phyloP scores from a whole-genome alignment of 2,329 filamentous ascomycete genomes.

The Cylindrodendrum hubeiense region DNA sequence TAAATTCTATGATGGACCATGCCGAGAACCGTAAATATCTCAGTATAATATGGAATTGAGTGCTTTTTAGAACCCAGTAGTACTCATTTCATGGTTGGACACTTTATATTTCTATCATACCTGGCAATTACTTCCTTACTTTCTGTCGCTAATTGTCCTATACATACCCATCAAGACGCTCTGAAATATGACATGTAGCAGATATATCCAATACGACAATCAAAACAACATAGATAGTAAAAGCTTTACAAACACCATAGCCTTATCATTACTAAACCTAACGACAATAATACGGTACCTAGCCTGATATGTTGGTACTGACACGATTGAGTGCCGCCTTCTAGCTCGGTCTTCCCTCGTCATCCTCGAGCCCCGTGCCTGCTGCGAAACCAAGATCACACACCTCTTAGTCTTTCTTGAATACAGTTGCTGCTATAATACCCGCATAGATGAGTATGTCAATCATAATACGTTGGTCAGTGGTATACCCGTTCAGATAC shows the following conservation, averaged over 20 bases:
- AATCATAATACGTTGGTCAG: conserved; percentile 73
- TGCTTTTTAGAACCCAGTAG: too few species aligned
- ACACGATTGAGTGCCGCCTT: conserved; percentile 69
- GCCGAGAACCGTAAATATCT: too few species aligned
- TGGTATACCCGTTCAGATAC: conserved; percentile 73
- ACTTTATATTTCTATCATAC: too few species aligned
- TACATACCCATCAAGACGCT: background rate
- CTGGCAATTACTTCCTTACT: too few species aligned
- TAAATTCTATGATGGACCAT: too few species aligned
- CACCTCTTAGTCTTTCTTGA: conserved; percentile 72
- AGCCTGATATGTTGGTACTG: conserved; percentile 70
- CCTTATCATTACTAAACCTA: conserved; percentile 48
- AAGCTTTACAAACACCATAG: conserved; percentile 51
- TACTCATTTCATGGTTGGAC: too few species aligned
- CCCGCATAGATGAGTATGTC: conserved; percentile 70
- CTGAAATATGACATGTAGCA: background rate
- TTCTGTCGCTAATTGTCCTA: background rate
- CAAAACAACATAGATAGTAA: background rate
- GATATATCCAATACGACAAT: background rate
- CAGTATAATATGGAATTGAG: too few species aligned
- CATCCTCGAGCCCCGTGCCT: conserved; percentile 70
- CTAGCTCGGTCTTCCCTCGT: conserved; percentile 64
- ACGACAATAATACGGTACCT: conserved; percentile 67
- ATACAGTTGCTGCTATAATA: conserved; percentile 68
- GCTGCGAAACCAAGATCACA: conserved; percentile 71